Conservation (phyloP, 2,329 filamentous ascomycete species). For the Graphiopsis chlorocephala region DNA sequence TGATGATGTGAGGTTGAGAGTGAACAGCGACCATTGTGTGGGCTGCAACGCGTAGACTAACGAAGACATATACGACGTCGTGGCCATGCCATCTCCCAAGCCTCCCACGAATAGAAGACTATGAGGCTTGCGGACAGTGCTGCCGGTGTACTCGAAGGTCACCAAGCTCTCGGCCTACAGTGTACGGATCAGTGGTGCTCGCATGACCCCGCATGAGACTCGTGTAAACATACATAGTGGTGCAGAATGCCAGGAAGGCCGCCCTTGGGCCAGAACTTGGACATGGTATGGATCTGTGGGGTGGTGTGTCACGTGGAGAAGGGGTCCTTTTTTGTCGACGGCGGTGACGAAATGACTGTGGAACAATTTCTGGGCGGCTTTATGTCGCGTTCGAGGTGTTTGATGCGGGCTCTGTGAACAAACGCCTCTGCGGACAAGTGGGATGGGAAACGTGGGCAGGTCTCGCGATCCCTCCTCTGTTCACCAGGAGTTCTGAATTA, state of each 20-base stretch:
- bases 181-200: not conserved
- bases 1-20: constrained; percentile 43
- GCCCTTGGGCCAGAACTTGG: constrained; percentile 32
- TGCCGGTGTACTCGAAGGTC: constrained; percentile 40
- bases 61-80: constrained; percentile 26
- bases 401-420: constrained; percentile 2
- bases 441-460: constrained; percentile 2
- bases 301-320: constrained; percentile 10
- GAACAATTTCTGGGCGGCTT: not conserved
- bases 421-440: not conserved
- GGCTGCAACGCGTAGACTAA: constrained; percentile 24
- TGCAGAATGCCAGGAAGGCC: constrained; percentile 27
- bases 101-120: constrained; percentile 29
- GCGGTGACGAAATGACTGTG: constrained; percentile 2
- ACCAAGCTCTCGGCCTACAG: constrained; percentile 40
- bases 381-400: not conserved
- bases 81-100: constrained; percentile 27
- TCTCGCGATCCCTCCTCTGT: constrained; percentile 3
- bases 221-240: constrained; percentile 27
- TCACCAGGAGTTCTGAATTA: not conserved
- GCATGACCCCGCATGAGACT: not conserved
- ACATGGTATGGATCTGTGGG: constrained; percentile 16
- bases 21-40: constrained; percentile 50
- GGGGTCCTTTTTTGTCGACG: not conserved
- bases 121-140: constrained; percentile 26